Evolutionary conservation across 768 basidiomycete genomes (phyloP).

Genomic region (Favolaschia claudopus): DNA sequence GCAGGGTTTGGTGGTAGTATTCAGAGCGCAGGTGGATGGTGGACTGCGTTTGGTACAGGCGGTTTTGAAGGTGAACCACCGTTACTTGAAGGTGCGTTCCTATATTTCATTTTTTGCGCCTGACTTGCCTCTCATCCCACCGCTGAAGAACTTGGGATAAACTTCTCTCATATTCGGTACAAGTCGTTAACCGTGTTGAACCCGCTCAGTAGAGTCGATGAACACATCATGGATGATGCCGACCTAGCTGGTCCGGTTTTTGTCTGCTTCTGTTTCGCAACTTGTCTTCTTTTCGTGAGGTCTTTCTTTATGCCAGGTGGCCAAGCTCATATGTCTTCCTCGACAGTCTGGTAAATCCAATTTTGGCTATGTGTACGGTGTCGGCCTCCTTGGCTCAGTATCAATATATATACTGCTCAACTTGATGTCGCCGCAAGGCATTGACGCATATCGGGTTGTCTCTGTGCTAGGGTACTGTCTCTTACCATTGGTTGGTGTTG

Average conservation of each 20-base stretch:
- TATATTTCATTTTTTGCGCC: background rate
- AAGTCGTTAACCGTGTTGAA: constrained; percentile 97
- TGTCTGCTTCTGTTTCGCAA: constrained; percentile 94
- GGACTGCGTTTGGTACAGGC: constrained; percentile 95
- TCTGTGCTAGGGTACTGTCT: constrained; percentile 97
- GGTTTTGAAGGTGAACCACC: constrained; percentile 97
- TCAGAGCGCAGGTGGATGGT: constrained; percentile 81
- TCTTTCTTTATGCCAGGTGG: background rate
- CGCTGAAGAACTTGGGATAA: constrained; percentile 89
- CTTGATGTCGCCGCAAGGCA: constrained; percentile 94
- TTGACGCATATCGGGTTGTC: constrained; percentile 94
- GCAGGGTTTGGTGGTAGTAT: constrained; percentile 74
- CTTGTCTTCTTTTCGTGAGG: constrained; percentile 88
- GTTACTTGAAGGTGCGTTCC: constrained; percentile 82
- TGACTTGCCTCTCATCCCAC: background rate
- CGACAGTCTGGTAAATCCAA: constrained; percentile 95
- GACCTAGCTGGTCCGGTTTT: constrained; percentile 96
- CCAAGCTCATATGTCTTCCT: constrained; percentile 17
- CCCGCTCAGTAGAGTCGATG: constrained; percentile 83
- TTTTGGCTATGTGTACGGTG: constrained; percentile 98
- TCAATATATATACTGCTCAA: constrained; percentile 96
- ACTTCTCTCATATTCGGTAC: constrained; percentile 93
- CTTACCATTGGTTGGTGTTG: constrained; percentile 94
- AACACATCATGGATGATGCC: constrained; percentile 98
- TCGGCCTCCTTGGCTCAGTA: constrained; percentile 91